Evolutionary conservation across 768 basidiomycete genomes (phyloP).

Genomic region (Tulasnella sp.): DNA sequence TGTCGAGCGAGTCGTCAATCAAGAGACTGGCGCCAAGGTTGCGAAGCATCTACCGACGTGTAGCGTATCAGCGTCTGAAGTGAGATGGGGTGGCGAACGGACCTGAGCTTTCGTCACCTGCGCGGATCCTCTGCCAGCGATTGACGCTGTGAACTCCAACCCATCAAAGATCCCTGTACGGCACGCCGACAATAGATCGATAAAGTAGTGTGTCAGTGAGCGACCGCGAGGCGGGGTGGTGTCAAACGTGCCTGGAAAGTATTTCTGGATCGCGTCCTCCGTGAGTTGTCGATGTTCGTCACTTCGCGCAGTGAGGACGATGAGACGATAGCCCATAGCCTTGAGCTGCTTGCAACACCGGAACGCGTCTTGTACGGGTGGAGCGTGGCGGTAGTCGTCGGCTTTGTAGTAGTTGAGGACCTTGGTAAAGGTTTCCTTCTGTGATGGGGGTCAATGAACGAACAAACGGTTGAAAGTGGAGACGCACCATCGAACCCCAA

Average conservation of each 20-base stretch:
- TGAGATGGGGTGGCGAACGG: neutral
- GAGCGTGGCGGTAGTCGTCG: constrained; percentile 34
- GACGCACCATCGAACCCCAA: constrained; percentile 40
- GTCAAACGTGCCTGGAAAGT: constrained; percentile 50
- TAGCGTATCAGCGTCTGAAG: neutral
- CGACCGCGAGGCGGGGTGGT: too few relatives aligned
- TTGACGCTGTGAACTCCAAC: constrained; percentile 23
- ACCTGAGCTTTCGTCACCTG: constrained; percentile 8
- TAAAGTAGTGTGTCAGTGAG: neutral
- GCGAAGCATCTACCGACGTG: constrained; percentile 20
- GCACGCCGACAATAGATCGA: neutral
- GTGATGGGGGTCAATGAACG: neutral
- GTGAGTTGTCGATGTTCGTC: constrained; percentile 43
- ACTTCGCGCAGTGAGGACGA: constrained; percentile 65
- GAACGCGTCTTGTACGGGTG: constrained; percentile 47
- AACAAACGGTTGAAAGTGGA: neutral
- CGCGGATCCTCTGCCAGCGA: neutral
- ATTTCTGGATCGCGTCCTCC: constrained; percentile 51
- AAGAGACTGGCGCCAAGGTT: constrained; percentile 50
- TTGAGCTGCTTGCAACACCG: constrained; percentile 45
- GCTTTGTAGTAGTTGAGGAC: constrained; percentile 47
- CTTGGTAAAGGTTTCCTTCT: constrained; percentile 43
- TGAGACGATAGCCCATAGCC: constrained; percentile 51
- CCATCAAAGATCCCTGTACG: constrained; percentile 39
- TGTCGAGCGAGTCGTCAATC: constrained; percentile 73